A percentile compares a stretch with the other conserved stretches of the same genome.
Conservation (phyloP, 2,329 filamentous ascomycete genomes). For the Alternaria brassicae region DNA sequence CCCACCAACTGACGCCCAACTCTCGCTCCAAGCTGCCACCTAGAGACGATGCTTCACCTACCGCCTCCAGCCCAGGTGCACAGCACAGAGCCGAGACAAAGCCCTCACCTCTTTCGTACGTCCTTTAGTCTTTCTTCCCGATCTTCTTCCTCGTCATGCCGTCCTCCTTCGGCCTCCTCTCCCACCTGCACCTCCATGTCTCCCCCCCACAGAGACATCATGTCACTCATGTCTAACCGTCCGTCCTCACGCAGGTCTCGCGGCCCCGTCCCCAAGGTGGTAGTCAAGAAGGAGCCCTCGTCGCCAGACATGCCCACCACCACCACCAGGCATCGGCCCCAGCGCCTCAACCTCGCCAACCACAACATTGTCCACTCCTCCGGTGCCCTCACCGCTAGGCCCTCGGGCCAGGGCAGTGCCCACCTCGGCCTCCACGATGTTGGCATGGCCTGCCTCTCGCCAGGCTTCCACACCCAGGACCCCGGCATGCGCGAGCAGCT, state of each 20-base stretch:
- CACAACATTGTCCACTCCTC: constrained; percentile 53
- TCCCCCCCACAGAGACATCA: constrained; percentile 32
- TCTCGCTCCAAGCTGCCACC: constrained; percentile 47
- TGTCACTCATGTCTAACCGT: constrained; percentile 45
- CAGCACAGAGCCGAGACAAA: constrained; percentile 57
- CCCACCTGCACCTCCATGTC: constrained; percentile 36
- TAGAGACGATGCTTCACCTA: constrained; percentile 51
- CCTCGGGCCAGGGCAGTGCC: constrained; percentile 72
- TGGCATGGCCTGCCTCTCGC: constrained; percentile 90
- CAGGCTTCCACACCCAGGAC: constrained; percentile 94
- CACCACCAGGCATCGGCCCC: constrained; percentile 71
- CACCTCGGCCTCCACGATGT: constrained; percentile 88
- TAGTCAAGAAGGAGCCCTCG: constrained; percentile 94
- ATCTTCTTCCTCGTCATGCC: constrained; percentile 36
- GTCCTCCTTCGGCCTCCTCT: constrained; percentile 33
- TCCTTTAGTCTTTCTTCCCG: constrained; percentile 40
- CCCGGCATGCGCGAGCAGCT: constrained; percentile 96
- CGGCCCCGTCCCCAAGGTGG: constrained; percentile 73
- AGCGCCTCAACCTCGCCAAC: constrained; percentile 76
- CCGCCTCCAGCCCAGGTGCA: constrained; percentile 47
- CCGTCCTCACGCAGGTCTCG: constrained; percentile 59
- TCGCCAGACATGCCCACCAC: constrained; percentile 80
- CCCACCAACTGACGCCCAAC: constrained; percentile 48
- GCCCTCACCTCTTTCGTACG: constrained; percentile 61
- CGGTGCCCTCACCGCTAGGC: constrained; percentile 66